A percentile compares a stretch with the other conserved stretches of the same genome.
Conservation (phyloP, 371 early-diverging fungal genomes). For the Mortierella sp. region DNA sequence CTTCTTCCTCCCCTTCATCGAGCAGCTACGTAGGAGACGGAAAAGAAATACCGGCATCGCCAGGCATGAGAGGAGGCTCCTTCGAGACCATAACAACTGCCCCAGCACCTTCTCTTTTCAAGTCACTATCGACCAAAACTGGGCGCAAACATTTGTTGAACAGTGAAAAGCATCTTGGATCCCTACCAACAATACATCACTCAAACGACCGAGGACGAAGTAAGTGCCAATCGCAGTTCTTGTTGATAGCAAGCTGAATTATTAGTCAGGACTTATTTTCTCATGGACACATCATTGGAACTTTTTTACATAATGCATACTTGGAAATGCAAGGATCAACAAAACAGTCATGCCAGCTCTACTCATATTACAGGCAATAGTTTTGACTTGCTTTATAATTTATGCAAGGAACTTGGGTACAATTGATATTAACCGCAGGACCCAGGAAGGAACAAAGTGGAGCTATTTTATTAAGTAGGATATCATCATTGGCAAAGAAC, state of each 20-base stretch:
- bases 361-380: too few relatives aligned
- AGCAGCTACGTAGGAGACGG: slow-evolving; percentile 19
- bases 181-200: slow-evolving; percentile 45
- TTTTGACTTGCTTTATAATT: too few relatives aligned
- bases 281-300: not conserved
- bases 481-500: too few relatives aligned
- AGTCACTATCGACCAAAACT: slow-evolving; percentile 33
- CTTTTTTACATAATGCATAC: too few relatives aligned
- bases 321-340: too few relatives aligned
- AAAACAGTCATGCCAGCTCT: too few relatives aligned
- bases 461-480: too few relatives aligned
- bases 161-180: slow-evolving; percentile 36
- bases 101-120: slow-evolving; percentile 20
- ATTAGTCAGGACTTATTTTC: not conserved
- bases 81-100: slow-evolving; percentile 21
- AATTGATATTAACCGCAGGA: too few relatives aligned
- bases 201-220: slow-evolving; percentile 35
- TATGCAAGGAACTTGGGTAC: too few relatives aligned
- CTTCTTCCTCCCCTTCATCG: slow-evolving; percentile 22
- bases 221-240: slow-evolving; percentile 21
- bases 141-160: slow-evolving; percentile 27
- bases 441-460: too few relatives aligned
- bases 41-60: slow-evolving; percentile 2
- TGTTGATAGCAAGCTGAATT: not conserved
- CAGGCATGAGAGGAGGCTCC: slow-evolving; percentile 9